Conservation (phyloP, 2,329 filamentous ascomycete genomes). For the Pseudogymnoascus sp. region DNA sequence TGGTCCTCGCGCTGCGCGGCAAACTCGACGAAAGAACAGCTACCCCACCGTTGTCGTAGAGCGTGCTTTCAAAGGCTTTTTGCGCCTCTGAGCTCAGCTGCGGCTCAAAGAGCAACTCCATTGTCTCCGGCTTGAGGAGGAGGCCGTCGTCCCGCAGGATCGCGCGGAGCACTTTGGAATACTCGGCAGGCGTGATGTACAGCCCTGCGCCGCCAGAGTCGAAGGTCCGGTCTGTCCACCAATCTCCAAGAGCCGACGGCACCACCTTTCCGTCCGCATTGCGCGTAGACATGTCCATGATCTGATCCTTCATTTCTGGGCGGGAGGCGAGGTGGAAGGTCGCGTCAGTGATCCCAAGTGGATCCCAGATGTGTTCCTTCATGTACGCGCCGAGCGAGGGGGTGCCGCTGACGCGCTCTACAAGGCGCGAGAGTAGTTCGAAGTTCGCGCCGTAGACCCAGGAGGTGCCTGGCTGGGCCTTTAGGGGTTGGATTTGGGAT, state of each 20-base stretch:
- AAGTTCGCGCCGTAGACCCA: neutral
- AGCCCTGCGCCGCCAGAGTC: slow-evolving; percentile 29
- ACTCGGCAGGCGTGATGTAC: slow-evolving; percentile 30
- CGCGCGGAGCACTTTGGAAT: slow-evolving; percentile 35
- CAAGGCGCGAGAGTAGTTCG: neutral
- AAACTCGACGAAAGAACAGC: slow-evolving; percentile 66
- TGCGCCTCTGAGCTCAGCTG: slow-evolving; percentile 28
- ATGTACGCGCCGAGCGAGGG: slow-evolving; percentile 30
- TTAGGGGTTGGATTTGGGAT: neutral
- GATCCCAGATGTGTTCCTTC: slow-evolving; percentile 38
- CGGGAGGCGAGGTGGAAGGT: slow-evolving; percentile 16
- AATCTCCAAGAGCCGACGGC: neutral
- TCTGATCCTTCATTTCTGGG: slow-evolving; percentile 8
- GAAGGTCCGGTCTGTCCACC: neutral
- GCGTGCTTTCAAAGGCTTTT: slow-evolving; percentile 32
- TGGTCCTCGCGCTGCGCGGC: slow-evolving; percentile 86
- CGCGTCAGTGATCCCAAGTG: slow-evolving; percentile 31
- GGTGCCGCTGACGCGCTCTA: neutral
- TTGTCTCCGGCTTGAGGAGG: slow-evolving; percentile 34
- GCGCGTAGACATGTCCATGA: slow-evolving; percentile 14
- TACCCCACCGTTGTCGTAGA: slow-evolving; percentile 70
- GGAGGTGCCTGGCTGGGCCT: neutral
- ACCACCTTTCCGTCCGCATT: neutral
- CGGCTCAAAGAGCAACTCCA: slow-evolving; percentile 37
- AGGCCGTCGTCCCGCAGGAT: slow-evolving; percentile 40